Base-by-base conservation (phyloP, 1,139 yeast species). In the Sugiyamaella pinicola region DNA sequence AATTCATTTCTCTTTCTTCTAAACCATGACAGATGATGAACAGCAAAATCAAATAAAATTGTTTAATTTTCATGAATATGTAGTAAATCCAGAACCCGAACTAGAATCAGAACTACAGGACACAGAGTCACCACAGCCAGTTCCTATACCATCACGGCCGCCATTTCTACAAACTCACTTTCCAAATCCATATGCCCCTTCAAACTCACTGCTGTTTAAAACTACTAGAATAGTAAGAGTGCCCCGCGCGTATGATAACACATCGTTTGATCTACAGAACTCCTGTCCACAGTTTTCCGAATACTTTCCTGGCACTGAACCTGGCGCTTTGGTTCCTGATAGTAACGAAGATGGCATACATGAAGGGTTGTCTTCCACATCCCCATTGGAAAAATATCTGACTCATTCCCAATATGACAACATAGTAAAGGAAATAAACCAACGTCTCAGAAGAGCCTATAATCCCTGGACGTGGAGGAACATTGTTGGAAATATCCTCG, bases 231-330 rank as follows among this genome's bases (percentile, higher is more conserved):
- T 86, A 7, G 82, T 86, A 1, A 66, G 93, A 49, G 74, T 87
- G 2, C 91, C 66, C 1, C 91, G 26, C 64, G 91, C 58, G 57
- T 74, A 6, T 82, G 41, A 35, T 15, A 19, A 17, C 13, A 33
- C 28, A n/a, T 31, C 41, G 5, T 21, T 26, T 22, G 75, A 69
- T 37, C 61, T 9, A 8, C 45, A 52, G n/a, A 39, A 47, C 24
- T 29, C 49, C 48, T 58, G 33, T 71, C 91, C 93, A 0, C 82
- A 77, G 61, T 86, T 85, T 63, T 82, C 88, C 9, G 67, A 69
- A 1, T 67, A 61, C 21, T 64, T 76, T 1, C 95, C 91, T 0
- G 95, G 95, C 0, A 59, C 56, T 2, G 95, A 86, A 62, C 82
- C 85, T 1, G 91, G 87, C 0, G 89, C 89, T 0, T 63, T 76